phyloP scores from a whole-genome alignment of 2,329 filamentous ascomycete species.

The Penicillium sp. region DNA sequence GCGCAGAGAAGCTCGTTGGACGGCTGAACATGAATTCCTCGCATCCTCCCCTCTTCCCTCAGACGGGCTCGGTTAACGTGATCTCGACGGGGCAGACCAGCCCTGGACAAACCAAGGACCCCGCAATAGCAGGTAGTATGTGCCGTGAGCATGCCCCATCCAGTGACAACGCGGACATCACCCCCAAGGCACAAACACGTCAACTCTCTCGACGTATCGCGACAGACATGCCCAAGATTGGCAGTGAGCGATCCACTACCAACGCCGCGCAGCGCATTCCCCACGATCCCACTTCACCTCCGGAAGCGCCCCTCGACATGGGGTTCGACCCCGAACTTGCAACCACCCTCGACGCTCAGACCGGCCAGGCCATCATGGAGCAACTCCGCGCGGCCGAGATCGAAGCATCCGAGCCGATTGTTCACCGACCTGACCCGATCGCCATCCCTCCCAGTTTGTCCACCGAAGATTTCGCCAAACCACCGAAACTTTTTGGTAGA shows the following conservation, averaged over 20 bases:
- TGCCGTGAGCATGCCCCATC: constrained; percentile 10
- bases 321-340: constrained; percentile 37
- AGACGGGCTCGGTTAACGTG: constrained; percentile 25
- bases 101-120: constrained; percentile 23
- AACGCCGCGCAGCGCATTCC: constrained; percentile 13
- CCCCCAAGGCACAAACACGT: constrained; percentile 29
- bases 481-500: constrained; percentile 54
- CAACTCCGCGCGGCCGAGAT: constrained; percentile 16
- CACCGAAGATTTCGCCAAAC: constrained; percentile 29
- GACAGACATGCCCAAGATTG: constrained; percentile 37
- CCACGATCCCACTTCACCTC: not conserved
- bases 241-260: constrained; percentile 33
- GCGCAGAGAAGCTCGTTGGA: constrained; percentile 46
- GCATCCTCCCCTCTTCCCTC: constrained; percentile 31
- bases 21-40: constrained; percentile 47
- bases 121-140: constrained; percentile 18
- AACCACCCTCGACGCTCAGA: constrained; percentile 43
- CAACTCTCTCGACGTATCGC: constrained; percentile 37
- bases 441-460: constrained; percentile 1
- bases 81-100: constrained; percentile 34
- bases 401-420: constrained; percentile 19
- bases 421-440: constrained; percentile 16
- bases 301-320: constrained; percentile 8
- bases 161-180: constrained; percentile 22
- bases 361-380: constrained; percentile 33